A percentile compares a stretch with the other conserved stretches of the same genome.
phyloP scores from a whole-genome alignment of 177 flowering plant genomes.

The Vitis hybrid region DNA sequence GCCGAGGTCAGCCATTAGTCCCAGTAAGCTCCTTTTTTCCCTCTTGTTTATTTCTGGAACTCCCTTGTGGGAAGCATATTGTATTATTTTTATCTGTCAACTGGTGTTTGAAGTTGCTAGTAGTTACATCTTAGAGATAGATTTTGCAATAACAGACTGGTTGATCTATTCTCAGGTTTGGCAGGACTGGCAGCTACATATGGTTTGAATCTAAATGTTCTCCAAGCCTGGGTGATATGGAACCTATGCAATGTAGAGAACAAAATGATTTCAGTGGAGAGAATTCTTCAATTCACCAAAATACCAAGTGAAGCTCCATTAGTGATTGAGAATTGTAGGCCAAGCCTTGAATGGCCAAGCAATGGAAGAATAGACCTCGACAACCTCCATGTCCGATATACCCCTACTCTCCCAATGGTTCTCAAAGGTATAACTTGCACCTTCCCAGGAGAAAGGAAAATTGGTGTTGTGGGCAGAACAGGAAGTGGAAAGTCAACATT shows the following conservation, averaged over 20 bases:
- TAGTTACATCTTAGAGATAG: not conserved
- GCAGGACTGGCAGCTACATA: conserved; percentile 86
- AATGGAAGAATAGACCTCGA: conserved; percentile 57
- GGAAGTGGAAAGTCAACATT: conserved; percentile 94
- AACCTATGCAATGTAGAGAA: conserved; percentile 84
- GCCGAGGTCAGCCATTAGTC: conserved; percentile 65
- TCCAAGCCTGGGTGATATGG: conserved; percentile 86
- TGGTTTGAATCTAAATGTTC: conserved; percentile 75
- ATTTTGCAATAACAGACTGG: not conserved
- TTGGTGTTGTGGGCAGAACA: conserved; percentile 92
- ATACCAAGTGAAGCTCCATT: conserved; percentile 89
- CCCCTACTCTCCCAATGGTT: conserved; percentile 63
- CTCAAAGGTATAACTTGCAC: conserved; percentile 72
- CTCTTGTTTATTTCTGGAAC: not conserved
- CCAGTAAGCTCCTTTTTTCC: conserved; percentile 56
- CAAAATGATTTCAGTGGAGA: conserved; percentile 88
- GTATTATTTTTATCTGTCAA: not conserved
- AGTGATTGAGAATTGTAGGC: conserved; percentile 53
- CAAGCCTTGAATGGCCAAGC: conserved; percentile 64
- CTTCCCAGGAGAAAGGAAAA: conserved; percentile 65
- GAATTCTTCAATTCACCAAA: conserved; percentile 68
- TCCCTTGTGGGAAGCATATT: not conserved
- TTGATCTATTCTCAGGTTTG: conserved; percentile 47
- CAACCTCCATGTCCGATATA: conserved; percentile 65
- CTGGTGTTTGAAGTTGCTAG: not conserved